phyloP scores from a whole-genome alignment of 2,329 filamentous ascomycete species.

The Colletotrichum somersetense region DNA sequence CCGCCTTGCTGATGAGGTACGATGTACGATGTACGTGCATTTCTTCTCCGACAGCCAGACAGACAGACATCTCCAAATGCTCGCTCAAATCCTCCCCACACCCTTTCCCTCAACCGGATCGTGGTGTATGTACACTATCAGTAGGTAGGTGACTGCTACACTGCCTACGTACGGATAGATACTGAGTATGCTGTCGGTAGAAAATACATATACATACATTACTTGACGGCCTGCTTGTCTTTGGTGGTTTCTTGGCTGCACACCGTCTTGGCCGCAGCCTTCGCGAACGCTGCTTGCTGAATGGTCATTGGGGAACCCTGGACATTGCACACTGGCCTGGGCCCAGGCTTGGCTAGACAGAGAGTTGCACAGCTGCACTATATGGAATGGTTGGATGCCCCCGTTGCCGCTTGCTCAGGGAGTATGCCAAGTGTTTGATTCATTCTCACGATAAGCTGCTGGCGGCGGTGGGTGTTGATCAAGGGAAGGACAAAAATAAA shows the following conservation, averaged over 20 bases:
- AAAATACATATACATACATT: too few relatives aligned
- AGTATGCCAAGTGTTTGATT: conserved; percentile 12
- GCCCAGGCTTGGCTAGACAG: conserved; percentile 27
- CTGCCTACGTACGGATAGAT: too few relatives aligned
- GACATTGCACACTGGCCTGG: conserved; percentile 23
- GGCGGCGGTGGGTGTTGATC: background rate
- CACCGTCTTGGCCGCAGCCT: conserved; percentile 35
- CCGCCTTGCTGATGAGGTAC: background rate
- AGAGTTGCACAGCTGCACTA: background rate
- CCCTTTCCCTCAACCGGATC: background rate
- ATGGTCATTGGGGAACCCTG: conserved; percentile 6
- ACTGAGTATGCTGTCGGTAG: too few relatives aligned
- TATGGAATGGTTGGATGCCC: background rate
- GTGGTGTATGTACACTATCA: too few relatives aligned
- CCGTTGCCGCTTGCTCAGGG: background rate
- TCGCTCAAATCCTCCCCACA: background rate
- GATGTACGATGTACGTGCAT: too few relatives aligned
- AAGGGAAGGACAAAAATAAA: background rate
- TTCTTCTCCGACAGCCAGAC: too few relatives aligned
- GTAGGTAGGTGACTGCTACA: background rate
- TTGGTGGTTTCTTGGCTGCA: conserved; percentile 36
- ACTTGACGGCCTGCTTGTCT: background rate
- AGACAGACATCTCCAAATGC: background rate
- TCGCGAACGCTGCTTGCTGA: conserved; percentile 28
- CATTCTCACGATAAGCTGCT: background rate